Evolutionary conservation across 768 basidiomycete genomes (phyloP).

Genomic region (Lentinula edodes): DNA sequence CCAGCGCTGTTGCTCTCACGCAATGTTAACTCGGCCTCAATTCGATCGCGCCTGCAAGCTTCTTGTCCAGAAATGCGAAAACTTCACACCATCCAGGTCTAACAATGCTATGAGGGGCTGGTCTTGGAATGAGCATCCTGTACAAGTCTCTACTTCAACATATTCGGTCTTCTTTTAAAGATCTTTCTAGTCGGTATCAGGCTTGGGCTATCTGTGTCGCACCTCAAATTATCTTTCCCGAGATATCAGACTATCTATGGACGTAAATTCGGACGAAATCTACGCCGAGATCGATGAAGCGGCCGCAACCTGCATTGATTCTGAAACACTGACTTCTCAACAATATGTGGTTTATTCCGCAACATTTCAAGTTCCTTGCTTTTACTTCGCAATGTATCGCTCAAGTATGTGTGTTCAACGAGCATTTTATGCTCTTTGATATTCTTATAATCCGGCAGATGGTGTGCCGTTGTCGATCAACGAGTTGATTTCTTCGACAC

Average conservation of each 20-base stretch:
- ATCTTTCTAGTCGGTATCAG: conserved; percentile 25
- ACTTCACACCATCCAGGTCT: neutral
- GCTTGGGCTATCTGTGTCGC: conserved; percentile 45
- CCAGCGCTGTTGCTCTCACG: neutral
- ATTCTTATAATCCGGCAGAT: conserved; percentile 32
- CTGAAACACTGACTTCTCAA: conserved; percentile 36
- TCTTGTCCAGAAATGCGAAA: conserved; percentile 30
- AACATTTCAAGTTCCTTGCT: conserved; percentile 76
- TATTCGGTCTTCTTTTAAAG: conserved; percentile 7
- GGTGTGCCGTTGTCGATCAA: conserved; percentile 57
- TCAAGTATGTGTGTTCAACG: conserved; percentile 47
- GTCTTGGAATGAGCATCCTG: conserved; percentile 57
- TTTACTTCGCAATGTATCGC: conserved; percentile 74
- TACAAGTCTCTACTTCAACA: conserved; percentile 25
- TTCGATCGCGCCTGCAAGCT: conserved; percentile 58
- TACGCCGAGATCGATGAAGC: conserved; percentile 34
- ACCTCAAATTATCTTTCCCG: conserved; percentile 18
- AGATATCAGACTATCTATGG: conserved; percentile 8
- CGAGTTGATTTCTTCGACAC: conserved; percentile 48
- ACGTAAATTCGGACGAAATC: conserved; percentile 13
- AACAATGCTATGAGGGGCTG: conserved; percentile 32
- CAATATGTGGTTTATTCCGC: conserved; percentile 76
- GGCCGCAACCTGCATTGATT: conserved; percentile 17
- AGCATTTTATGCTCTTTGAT: neutral
- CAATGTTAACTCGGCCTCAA: conserved; percentile 48